A percentile compares a stretch with the other conserved stretches of the same genome.
phyloP scores from a whole-genome alignment of 495 filamentous ascomycete genomes.

The Penicillium maclennaniae region DNA sequence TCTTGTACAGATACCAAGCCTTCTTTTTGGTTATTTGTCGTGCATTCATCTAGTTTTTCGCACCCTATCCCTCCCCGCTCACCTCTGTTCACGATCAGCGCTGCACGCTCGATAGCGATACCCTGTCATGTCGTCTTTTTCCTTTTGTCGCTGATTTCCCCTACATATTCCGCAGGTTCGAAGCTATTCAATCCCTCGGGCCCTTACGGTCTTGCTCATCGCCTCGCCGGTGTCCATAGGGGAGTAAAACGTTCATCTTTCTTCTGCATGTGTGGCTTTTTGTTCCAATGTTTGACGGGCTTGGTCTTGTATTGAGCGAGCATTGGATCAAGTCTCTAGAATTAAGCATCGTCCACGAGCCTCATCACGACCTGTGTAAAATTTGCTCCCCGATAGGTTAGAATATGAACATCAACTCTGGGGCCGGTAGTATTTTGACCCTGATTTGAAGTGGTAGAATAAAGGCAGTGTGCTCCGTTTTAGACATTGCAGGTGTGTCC shows the following conservation, averaged over 20 bases:
- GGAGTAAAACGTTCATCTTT: constrained; percentile 11
- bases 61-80: background rate
- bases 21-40: constrained; percentile 9
- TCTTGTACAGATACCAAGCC: constrained; percentile 21
- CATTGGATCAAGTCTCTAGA: constrained; percentile 19
- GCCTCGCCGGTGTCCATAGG: background rate
- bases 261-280: constrained; percentile 9
- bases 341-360: constrained; percentile 18
- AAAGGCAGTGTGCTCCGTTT: background rate
- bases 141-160: constrained; percentile 3
- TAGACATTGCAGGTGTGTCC: background rate
- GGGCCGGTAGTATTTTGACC: background rate
- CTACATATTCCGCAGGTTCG: constrained; percentile 26
- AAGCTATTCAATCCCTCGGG: constrained; percentile 19
- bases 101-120: constrained; percentile 28
- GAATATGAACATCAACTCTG: background rate
- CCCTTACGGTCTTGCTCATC: background rate
- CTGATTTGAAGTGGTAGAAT: background rate
- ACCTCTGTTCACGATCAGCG: constrained; percentile 25
- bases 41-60: background rate
- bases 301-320: constrained; percentile 14
- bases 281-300: background rate
- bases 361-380: constrained; percentile 13
- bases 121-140: constrained; percentile 16
- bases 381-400: background rate